These are phyloP conservation scores for Polyrhizophydium stewartii DNA, from an alignment of 371 early-diverging fungal genomes.

Conservation along the genomic window DNA sequence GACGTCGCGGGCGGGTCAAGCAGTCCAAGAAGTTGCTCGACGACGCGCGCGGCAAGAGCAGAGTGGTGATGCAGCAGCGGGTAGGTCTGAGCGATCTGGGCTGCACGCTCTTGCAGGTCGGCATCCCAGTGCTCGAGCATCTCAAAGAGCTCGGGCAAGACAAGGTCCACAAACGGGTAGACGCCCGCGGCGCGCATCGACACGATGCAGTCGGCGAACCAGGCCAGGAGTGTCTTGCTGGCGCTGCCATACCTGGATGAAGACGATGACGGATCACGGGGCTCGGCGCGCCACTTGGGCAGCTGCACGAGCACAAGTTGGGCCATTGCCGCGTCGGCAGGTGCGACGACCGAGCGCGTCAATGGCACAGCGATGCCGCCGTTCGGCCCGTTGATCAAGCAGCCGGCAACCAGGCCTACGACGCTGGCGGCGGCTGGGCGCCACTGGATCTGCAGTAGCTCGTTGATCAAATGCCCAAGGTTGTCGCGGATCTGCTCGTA, in stretches of 20 bases:
- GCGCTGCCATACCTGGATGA: slow-evolving; percentile 63
- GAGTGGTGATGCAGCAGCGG: slow-evolving; percentile 57
- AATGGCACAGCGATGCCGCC: no score
- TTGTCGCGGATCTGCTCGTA: slow-evolving; percentile 86
- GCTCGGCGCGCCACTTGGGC: slow-evolving; percentile 23
- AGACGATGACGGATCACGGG: slow-evolving; percentile 24
- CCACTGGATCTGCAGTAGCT: slow-evolving; percentile 59
- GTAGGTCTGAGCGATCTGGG: slow-evolving; percentile 45
- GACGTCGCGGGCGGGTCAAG: slow-evolving; percentile 12
- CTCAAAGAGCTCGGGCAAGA: slow-evolving; percentile 57
- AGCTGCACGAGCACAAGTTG: slow-evolving; percentile 3
- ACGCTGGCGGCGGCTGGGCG: slow-evolving; percentile 54
- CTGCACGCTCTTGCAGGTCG: slow-evolving; percentile 63
- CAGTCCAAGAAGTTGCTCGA: slow-evolving; percentile 53
- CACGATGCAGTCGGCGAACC: slow-evolving; percentile 56
- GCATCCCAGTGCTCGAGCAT: slow-evolving; percentile 79
- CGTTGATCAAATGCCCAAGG: slow-evolving; percentile 67
- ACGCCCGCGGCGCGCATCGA: slow-evolving; percentile 11
- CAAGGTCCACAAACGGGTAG: slow-evolving; percentile 46
- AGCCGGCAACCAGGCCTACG: no score
- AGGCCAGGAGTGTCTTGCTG: slow-evolving; percentile 68
- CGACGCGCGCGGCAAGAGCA: slow-evolving; percentile 41
- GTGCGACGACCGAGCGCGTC: no score
- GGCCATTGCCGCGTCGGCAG: no score
- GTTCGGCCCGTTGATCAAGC: no score